Evolutionary conservation across 2,329 filamentous ascomycete species (phyloP).

Genomic region (Scedosporium boydii): DNA sequence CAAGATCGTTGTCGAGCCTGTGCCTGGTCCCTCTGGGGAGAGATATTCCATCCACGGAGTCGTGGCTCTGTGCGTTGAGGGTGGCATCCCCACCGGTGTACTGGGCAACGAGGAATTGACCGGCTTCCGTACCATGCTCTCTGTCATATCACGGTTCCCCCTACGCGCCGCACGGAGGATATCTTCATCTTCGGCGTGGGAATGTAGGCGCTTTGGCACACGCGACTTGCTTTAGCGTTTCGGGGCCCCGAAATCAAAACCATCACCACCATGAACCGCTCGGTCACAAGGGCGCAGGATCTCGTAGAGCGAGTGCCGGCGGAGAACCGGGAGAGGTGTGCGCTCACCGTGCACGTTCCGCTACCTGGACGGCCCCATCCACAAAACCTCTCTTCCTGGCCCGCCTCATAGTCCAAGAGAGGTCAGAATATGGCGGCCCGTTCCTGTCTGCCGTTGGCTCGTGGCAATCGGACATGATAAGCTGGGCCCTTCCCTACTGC

Average conservation of each 20-base stretch:
- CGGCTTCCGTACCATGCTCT: conserved; percentile 57
- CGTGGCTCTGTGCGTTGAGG: conserved; percentile 44
- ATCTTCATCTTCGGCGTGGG: conserved; percentile 61
- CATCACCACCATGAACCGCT: conserved; percentile 22
- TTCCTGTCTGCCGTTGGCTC: conserved; percentile 44
- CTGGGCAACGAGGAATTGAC: conserved; percentile 60
- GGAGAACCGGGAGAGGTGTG: conserved; percentile 4
- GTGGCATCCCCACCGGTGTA: conserved; percentile 35
- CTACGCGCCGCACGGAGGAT: conserved; percentile 36
- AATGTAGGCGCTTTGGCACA: conserved; percentile 64
- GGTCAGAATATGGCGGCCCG: conserved; percentile 18
- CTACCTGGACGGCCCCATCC: conserved; percentile 14
- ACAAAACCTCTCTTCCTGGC: conserved; percentile 18
- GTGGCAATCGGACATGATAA: conserved; percentile 56
- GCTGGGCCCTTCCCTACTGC: conserved; percentile 52
- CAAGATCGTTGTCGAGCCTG: conserved; percentile 14
- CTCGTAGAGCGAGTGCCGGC: conserved; percentile 12
- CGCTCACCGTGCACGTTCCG: conserved; percentile 8
- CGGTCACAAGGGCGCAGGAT: conserved; percentile 12
- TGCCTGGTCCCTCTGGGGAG: not conserved
- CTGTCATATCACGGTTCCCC: conserved; percentile 53
- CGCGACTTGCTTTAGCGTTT: conserved; percentile 53
- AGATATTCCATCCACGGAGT: conserved; percentile 11
- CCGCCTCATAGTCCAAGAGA: conserved; percentile 27
- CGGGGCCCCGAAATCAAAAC: conserved; percentile 15